phyloP scores from a whole-genome alignment of 2,329 filamentous ascomycete species.

The Colletotrichum sidae region DNA sequence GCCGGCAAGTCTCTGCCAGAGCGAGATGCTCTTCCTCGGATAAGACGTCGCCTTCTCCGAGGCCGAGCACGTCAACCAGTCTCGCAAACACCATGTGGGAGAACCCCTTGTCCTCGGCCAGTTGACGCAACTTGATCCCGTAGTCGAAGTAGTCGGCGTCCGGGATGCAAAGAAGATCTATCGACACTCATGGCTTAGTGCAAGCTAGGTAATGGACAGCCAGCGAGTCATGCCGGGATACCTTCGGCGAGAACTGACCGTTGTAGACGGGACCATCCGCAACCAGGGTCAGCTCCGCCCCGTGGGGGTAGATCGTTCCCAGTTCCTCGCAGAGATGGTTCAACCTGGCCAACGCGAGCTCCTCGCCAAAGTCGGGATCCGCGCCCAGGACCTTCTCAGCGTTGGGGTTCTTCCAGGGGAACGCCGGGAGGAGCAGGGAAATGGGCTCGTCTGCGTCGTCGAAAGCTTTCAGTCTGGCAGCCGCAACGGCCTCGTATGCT shows the following conservation, averaged over 20 bases:
- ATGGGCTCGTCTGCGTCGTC: constrained; percentile 4
- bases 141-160: constrained; percentile 20
- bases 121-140: constrained; percentile 17
- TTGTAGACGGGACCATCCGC: constrained; percentile 26
- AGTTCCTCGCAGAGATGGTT: constrained; percentile 25
- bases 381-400: constrained; percentile 14
- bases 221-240: neutral
- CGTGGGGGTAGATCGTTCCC: constrained; percentile 2
- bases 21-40: neutral
- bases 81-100: neutral
- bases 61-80: neutral
- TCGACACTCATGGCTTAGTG: neutral
- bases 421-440: constrained; percentile 12
- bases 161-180: constrained; percentile 27
- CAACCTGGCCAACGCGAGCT: constrained; percentile 17
- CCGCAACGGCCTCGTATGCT: neutral
- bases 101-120: constrained; percentile 4
- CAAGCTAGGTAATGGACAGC: neutral
- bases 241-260: neutral
- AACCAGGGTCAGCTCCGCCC: constrained; percentile 17
- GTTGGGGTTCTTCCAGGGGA: constrained; percentile 21
- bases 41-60: neutral
- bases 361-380: constrained; percentile 20
- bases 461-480: constrained; percentile 1
- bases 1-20: neutral